Percentiles rank a stretch among this genome's conserved stretches.
phyloP scores from a whole-genome alignment of 164 flowering plant genomes.

The Vitis rotundifolia region DNA sequence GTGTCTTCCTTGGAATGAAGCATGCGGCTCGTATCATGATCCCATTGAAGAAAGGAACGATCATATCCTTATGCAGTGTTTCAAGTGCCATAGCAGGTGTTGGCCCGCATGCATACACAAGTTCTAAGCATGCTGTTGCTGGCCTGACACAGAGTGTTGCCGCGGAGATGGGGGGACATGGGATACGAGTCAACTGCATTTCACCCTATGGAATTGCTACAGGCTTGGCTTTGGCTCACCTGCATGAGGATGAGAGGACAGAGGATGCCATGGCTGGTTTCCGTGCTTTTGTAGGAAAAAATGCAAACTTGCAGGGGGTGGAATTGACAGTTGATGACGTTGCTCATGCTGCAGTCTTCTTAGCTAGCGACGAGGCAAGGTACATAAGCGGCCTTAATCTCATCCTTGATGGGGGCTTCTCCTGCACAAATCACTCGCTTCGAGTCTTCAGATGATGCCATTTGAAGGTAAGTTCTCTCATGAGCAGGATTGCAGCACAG shows the following conservation, averaged over 20 bases:
- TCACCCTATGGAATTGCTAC: constrained; percentile 83
- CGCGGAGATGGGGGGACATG: constrained; percentile 79
- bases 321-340: constrained; percentile 67
- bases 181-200: constrained; percentile 86
- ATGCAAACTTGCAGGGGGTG: constrained; percentile 66
- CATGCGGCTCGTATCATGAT: constrained; percentile 95
- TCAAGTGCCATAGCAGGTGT: constrained; percentile 57
- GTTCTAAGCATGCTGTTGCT: constrained; percentile 81
- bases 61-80: constrained; percentile 65
- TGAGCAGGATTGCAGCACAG: too few species aligned
- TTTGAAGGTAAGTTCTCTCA: neutral
- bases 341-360: constrained; percentile 72
- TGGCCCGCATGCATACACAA: constrained; percentile 78
- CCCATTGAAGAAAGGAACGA: constrained; percentile 59
- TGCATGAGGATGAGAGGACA: constrained; percentile 70
- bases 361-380: constrained; percentile 81
- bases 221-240: constrained; percentile 58
- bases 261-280: constrained; percentile 56
- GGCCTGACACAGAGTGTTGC: constrained; percentile 82
- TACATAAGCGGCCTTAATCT: constrained; percentile 81
- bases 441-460: constrained; percentile 54
- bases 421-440: constrained; percentile 57
- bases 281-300: constrained; percentile 33
- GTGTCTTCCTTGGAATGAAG: constrained; percentile 78
- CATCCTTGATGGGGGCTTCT: constrained; percentile 84